Base-by-base conservation (phyloP, 2,329 filamentous ascomycete genomes). In the Tolypocladium tropicale region DNA sequence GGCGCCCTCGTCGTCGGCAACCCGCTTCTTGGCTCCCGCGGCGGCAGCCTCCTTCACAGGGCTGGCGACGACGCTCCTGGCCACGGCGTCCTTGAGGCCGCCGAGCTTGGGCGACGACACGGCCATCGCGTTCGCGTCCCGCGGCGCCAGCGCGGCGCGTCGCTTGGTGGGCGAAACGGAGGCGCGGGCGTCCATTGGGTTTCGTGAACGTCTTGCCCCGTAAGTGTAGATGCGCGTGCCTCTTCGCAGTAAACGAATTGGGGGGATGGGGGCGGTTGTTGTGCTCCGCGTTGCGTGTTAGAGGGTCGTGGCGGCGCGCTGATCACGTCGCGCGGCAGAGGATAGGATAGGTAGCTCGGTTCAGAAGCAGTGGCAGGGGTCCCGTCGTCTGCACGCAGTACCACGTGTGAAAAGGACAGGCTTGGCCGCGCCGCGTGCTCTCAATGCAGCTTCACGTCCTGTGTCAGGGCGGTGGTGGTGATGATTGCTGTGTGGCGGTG, bases 131-230 rank as follows among this genome's bases (percentile, higher is more conserved):
- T 79, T 79, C 55, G 72, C 71, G 67, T 78, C 70, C 53, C 77
- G 68, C 25, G 74, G 66, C 53, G 72, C 76, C 43, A 79, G 74
- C 59, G 74, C 75, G 72, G 73, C 76, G 74, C 77, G 77, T 74
- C 75, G 70, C 65, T 77, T 78, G 39, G 65, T 59, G 12, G 76
- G 76, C 50, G 73, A 72, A 33, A 16, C 43, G 37, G 30, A 14
- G 28, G 58, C 36, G n/a, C 23, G 34, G 52, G 52, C 34, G 30
- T 52, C 51, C 51, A 52, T 52, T 30, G 33, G n/a, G n/a, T n/a
- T n/a, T n/a, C n/a, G n/a, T n/a, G n/a, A n/a, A 23, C 28, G 11
- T 25, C 3, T 25, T n/a, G 18, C 21, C 41, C 10, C 3, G 2
- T n/a, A n/a, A n/a, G 39, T 23, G n/a, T 23, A 7, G 21, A 21